These are phyloP conservation scores for Talaromyces sp. DNA, from an alignment of 2,329 filamentous ascomycete genomes.

Conservation along the genomic window DNA sequence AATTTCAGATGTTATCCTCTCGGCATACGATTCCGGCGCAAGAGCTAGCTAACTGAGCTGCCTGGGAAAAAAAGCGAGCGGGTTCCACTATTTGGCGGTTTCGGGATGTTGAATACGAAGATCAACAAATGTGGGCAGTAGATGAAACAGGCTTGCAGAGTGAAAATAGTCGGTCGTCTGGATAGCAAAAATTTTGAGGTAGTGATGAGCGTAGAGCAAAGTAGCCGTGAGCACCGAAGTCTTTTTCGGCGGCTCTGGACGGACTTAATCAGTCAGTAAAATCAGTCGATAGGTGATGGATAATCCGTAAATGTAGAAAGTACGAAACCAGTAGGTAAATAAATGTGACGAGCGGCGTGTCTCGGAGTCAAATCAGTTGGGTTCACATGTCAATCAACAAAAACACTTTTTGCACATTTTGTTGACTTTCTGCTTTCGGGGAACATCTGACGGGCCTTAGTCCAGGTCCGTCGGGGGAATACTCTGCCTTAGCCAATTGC, in stretches of 20 bases:
- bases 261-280: not conserved
- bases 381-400: slow-evolving; percentile 9
- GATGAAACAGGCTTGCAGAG: not conserved
- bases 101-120: not conserved
- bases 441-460: not conserved
- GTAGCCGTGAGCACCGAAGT: not conserved
- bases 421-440: not conserved
- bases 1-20: not conserved
- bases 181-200: not conserved
- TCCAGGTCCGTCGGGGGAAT: not conserved
- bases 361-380: not conserved
- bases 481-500: not conserved
- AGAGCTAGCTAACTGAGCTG: not conserved
- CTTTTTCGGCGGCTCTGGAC: not conserved
- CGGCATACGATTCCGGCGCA: not conserved
- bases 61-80: not conserved
- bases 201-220: not conserved
- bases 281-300: not conserved
- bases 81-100: not conserved
- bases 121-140: not conserved
- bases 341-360: not conserved
- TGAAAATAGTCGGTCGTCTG: not conserved
- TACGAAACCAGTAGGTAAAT: not conserved
- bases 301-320: not conserved
- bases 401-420: not conserved